phyloP scores from a whole-genome alignment of 805 yeast genomes.

The Wickerhamomyces xylosicus region DNA sequence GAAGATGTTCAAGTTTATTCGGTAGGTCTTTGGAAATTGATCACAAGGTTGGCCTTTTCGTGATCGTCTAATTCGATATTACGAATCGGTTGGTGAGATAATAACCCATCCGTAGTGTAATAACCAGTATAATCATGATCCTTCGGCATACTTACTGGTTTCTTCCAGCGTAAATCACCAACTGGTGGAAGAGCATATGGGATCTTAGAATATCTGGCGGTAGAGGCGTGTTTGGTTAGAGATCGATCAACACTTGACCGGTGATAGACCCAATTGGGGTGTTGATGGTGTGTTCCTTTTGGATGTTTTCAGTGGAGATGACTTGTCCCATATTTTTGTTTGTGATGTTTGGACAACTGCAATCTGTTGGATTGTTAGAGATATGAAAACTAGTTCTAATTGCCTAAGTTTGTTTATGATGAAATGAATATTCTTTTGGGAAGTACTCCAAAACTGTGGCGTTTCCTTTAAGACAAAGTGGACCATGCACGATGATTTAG shows the following conservation, averaged over 20 bases:
- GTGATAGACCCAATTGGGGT: constrained; percentile 21
- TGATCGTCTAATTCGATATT: constrained; percentile 18
- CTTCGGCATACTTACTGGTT: constrained; percentile 23
- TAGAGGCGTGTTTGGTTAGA: constrained; percentile 7
- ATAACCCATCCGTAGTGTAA: constrained; percentile 23
- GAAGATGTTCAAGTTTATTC: constrained; percentile 27
- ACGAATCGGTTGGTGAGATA: constrained; percentile 28
- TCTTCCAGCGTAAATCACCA: constrained; percentile 23
- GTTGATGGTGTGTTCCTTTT: constrained; percentile 7
- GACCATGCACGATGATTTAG: no score
- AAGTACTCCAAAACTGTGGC: no score
- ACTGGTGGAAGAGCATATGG: constrained; percentile 25
- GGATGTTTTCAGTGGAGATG: constrained; percentile 12
- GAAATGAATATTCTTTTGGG: no score
- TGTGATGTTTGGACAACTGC: no score
- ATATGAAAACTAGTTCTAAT: no score
- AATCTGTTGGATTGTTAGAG: no score
- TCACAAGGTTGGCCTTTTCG: constrained; percentile 1
- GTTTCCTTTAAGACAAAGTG: no score
- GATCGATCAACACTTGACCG: constrained; percentile 15
- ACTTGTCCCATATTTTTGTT: constrained; percentile 1
- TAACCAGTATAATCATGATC: constrained; percentile 29
- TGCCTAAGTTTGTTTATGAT: no score
- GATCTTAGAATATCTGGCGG: constrained; percentile 21
- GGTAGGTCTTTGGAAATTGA: constrained; percentile 17